Evolutionary conservation across 2,329 filamentous ascomycete genomes (phyloP), one percentile per base, ranked within the genome.

Genomic region (Neofusicoccum umdonicola): DNA sequence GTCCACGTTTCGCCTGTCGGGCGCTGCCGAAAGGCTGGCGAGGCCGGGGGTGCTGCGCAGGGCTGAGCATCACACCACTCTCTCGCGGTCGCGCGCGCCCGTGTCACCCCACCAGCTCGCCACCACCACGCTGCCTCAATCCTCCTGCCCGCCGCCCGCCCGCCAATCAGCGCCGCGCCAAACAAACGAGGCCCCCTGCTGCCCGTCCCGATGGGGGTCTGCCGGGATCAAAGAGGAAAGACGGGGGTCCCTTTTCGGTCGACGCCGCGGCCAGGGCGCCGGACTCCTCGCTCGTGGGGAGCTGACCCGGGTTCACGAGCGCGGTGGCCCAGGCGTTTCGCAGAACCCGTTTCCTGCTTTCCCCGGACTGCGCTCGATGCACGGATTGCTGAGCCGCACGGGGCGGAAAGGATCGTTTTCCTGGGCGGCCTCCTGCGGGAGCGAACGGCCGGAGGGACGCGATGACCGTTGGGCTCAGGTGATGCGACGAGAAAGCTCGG

Each of bases 41-140:
- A 15, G 15, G 50, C 27, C 13, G 6, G 37, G 37, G 37, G 37
- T 11, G n/a, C 47, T 4, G 17, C 17, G 42, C 37, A 52, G 48
- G 37, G 47, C 60, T 58, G 54, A 58, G 12, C 13, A 51, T 27
- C 62, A 51, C 50, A 42, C 42, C 48, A 63, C 41, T 11, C 51
- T 64, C 51, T 57, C 44, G 44, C 52, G 62, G 45, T 41, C 27
- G 44, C 48, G 34, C 19, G 45, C 44, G 44, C 34, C 44, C 19
- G 22, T 31, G 44, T 64, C 62, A 64, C 42, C 52, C 62, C 62
- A 62, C 34, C 60, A 19, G 52, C 54, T 44, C 42, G 44, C 34
- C 62, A 64, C 62, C 42, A 48, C 31, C 8, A 4, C 2, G 15
- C 45, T n/a, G 19, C 37, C 22, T 13, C 27, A 6, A 44, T 19